A percentile compares a stretch with the other conserved stretches of the same genome.
Conservation (phyloP, 108 stramenopile species). For the Skeletonema menzelii region DNA sequence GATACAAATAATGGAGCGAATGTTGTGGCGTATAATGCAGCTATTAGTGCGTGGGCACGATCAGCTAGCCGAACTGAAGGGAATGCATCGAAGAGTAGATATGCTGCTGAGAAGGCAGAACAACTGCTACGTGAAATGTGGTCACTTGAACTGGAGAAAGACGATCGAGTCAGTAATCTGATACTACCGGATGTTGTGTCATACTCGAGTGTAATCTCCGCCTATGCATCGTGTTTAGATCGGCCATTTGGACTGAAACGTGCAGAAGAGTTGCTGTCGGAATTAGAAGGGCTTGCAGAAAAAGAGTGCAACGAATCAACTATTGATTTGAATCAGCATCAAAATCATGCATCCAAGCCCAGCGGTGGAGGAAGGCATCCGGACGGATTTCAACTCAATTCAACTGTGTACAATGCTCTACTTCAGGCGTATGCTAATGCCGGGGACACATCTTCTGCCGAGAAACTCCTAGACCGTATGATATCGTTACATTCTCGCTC, state of each 20-base stretch:
- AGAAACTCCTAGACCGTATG: constrained; percentile 28
- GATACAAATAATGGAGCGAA: constrained; percentile 18
- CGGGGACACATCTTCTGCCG: constrained; percentile 41
- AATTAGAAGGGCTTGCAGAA: constrained; percentile 27
- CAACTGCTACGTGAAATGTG: constrained; percentile 44
- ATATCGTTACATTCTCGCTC: constrained; percentile 29
- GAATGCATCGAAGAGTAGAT: constrained; percentile 6
- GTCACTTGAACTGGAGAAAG: background rate
- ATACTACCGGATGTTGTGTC: constrained; percentile 27
- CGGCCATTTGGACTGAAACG: constrained; percentile 21
- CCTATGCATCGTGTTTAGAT: constrained; percentile 37
- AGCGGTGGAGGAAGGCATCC: constrained; percentile 19
- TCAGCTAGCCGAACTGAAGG: background rate
- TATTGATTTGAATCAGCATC: background rate
- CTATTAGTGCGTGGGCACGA: constrained; percentile 38
- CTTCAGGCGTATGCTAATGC: constrained; percentile 52
- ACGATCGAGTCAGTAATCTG: background rate
- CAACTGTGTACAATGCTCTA: constrained; percentile 41
- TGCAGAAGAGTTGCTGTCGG: constrained; percentile 22
- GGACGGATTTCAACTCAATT: constrained; percentile 43
- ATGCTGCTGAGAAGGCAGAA: constrained; percentile 37
- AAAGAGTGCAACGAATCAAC: background rate
- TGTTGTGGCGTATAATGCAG: constrained; percentile 35
- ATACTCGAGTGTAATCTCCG: constrained; percentile 36
- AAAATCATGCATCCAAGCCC: background rate